phyloP scores from a whole-genome alignment of 2,329 filamentous ascomycete genomes.

The Neofusicoccum umdonicola region DNA sequence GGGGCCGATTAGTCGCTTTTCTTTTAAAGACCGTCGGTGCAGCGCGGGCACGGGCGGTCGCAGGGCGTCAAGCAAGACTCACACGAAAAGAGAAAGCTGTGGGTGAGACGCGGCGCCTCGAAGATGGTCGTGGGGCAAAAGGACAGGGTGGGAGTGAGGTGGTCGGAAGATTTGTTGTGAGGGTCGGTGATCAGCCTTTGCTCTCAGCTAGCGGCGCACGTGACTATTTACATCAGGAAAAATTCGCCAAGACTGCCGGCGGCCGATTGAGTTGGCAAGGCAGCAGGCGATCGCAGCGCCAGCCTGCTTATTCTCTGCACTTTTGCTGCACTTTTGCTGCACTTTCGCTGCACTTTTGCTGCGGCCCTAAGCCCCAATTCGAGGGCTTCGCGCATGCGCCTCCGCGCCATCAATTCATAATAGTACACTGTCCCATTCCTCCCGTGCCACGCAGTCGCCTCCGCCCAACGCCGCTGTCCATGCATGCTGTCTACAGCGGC shows the following conservation, averaged over 20 bases:
- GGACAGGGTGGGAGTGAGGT: slow-evolving; percentile 16
- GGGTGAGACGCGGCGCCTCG: slow-evolving; percentile 8
- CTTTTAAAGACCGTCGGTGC: background rate
- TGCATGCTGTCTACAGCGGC: slow-evolving; percentile 57
- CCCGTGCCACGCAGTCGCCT: slow-evolving; percentile 33
- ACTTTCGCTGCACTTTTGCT: too few species aligned
- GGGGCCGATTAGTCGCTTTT: slow-evolving; percentile 16
- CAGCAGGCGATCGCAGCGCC: slow-evolving; percentile 5
- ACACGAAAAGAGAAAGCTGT: background rate
- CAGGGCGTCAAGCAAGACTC: slow-evolving; percentile 2
- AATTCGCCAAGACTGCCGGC: slow-evolving; percentile 15
- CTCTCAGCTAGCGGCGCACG: slow-evolving; percentile 16
- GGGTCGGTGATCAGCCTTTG: slow-evolving; percentile 15
- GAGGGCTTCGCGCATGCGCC: background rate
- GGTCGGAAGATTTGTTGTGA: slow-evolving; percentile 19
- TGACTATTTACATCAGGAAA: slow-evolving; percentile 16
- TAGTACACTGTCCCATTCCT: slow-evolving; percentile 18
- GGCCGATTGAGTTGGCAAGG: slow-evolving; percentile 14
- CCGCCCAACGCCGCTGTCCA: slow-evolving; percentile 13
- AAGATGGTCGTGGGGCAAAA: slow-evolving; percentile 16
- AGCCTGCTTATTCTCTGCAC: background rate
- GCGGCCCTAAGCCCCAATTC: background rate
- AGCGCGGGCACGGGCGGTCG: slow-evolving; percentile 3
- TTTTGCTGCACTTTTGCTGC: background rate
- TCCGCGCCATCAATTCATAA: slow-evolving; percentile 5